Evolutionary conservation across 768 basidiomycete genomes (phyloP), one percentile per base, ranked within the genome.

Genomic region (Kwoniella dejecticola): DNA sequence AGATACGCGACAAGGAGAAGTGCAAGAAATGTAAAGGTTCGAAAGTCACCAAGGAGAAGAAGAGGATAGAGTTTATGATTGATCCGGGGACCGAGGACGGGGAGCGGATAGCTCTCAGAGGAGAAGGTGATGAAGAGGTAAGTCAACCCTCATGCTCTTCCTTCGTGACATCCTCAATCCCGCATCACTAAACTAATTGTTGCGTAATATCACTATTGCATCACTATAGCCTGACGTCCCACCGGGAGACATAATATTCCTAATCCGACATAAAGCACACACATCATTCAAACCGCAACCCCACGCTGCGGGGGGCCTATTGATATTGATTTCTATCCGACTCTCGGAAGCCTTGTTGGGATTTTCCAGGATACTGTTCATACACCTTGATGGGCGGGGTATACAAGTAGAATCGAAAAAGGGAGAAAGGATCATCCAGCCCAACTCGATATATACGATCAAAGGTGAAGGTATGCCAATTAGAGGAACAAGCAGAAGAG

Each of bases 331-430:
- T 58, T 86, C 87, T 46, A 88, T 99, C 58, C 94, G 91, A 0
- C 82, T 98, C 27, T 94, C 93, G 10, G 95, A 99, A 79, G 90
- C 93, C 2, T 84, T 98, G 10, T 84, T 96, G 54, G 95, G 95
- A n/a, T 94, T 99, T 81, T 89, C 88, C 47, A 86, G 95, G 26
- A 88, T 97, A 64, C 80, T 96, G 23, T 81, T 99, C 59, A 89
- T 88, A 6, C 95, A 99, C 77, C 83, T 99, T 29, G 95, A 99
- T 73, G 93, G 93, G 10, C 86, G 92, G 13, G 92, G 92, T n/a
- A 83, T 97, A 52, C 86, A 85, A 36, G 85, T 96, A 12, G 80
- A 85, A 0, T 86, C 88, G 7, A 89, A 88, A 76, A 62, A 67
- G 1, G 80, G 80, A 0, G 75, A 79, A 63, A 58, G 77, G 36